phyloP scores from a whole-genome alignment of 2,329 filamentous ascomycete species.

The Gnomoniopsis smithogilvyi region DNA sequence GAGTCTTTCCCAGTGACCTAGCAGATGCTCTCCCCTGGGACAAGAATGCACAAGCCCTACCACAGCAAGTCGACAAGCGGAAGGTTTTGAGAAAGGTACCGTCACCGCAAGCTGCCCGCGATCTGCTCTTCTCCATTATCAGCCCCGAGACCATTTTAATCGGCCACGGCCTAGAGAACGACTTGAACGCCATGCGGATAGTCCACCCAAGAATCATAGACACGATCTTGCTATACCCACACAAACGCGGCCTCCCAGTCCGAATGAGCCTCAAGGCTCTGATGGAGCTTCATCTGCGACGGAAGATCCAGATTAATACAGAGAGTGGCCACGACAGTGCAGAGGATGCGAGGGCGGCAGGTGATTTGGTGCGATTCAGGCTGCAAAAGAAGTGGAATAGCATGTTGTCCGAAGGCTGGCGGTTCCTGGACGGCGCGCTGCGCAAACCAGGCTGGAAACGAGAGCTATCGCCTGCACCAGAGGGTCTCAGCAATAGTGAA shows the following conservation, averaged over 20 bases:
- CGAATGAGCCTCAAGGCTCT: constrained; percentile 76
- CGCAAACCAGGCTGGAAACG: constrained; percentile 7
- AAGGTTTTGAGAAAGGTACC: constrained; percentile 67
- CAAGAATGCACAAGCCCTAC: constrained; percentile 23
- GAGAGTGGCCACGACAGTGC: constrained; percentile 79
- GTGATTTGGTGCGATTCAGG: constrained; percentile 75
- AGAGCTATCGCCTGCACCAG: not conserved
- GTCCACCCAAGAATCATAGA: constrained; percentile 85
- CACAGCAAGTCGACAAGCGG: constrained; percentile 23
- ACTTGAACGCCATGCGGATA: constrained; percentile 80
- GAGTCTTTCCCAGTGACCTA: constrained; percentile 76
- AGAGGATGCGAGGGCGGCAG: constrained; percentile 86
- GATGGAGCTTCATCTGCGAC: constrained; percentile 64
- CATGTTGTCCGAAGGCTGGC: constrained; percentile 68
- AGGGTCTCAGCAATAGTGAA: constrained; percentile 12
- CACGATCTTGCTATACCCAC: constrained; percentile 80
- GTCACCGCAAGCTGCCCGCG: constrained; percentile 71
- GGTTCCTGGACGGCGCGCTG: constrained; percentile 43
- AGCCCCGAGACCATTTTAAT: constrained; percentile 78
- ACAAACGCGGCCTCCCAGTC: constrained; percentile 70
- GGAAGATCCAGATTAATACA: constrained; percentile 73
- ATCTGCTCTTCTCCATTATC: constrained; percentile 73
- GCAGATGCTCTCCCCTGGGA: constrained; percentile 61
- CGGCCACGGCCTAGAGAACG: constrained; percentile 93
- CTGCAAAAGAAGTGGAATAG: constrained; percentile 67